Conservation (phyloP, 805 yeast genomes). For the Ogataea trehalophila region DNA sequence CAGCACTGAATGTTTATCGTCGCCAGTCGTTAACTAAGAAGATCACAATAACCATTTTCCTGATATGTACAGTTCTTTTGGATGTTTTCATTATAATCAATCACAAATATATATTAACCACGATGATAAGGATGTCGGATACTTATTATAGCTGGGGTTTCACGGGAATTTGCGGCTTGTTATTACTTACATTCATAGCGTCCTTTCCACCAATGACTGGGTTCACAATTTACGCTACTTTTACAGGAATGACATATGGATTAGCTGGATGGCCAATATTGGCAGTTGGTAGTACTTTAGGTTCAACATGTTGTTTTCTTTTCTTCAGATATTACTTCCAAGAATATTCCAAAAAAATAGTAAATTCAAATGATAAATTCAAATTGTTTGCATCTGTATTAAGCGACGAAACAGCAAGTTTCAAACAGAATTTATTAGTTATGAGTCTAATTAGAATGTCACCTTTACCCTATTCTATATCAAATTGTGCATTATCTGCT, state of each 20-base stretch:
- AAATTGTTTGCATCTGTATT: slow-evolving; percentile 71
- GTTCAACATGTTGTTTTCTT: slow-evolving; percentile 72
- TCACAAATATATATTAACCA: slow-evolving; percentile 33
- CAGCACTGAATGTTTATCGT: not conserved
- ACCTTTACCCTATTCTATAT: slow-evolving; percentile 88
- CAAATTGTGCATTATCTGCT: slow-evolving; percentile 89
- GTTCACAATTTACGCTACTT: slow-evolving; percentile 59
- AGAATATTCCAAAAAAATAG: slow-evolving; percentile 53
- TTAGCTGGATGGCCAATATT: slow-evolving; percentile 79
- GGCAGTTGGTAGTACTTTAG: slow-evolving; percentile 62
- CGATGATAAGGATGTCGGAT: slow-evolving; percentile 40
- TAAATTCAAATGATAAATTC: slow-evolving; percentile 58
- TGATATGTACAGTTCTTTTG: slow-evolving; percentile 1
- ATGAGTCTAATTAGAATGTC: slow-evolving; percentile 74
- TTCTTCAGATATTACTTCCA: slow-evolving; percentile 57
- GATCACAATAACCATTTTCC: slow-evolving; percentile 8
- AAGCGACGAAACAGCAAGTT: slow-evolving; percentile 40
- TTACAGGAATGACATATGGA: slow-evolving; percentile 82
- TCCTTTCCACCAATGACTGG: slow-evolving; percentile 93
- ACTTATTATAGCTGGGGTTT: slow-evolving; percentile 31
- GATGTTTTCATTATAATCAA: slow-evolving; percentile 27
- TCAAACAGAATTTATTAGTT: slow-evolving; percentile 56
- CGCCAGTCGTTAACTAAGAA: slow-evolving; percentile 4
- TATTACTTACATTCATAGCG: slow-evolving; percentile 52
- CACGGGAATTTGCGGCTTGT: slow-evolving; percentile 36